phyloP scores from a whole-genome alignment of 495 filamentous ascomycete species.

The Massariosphaeria phaeospora region DNA sequence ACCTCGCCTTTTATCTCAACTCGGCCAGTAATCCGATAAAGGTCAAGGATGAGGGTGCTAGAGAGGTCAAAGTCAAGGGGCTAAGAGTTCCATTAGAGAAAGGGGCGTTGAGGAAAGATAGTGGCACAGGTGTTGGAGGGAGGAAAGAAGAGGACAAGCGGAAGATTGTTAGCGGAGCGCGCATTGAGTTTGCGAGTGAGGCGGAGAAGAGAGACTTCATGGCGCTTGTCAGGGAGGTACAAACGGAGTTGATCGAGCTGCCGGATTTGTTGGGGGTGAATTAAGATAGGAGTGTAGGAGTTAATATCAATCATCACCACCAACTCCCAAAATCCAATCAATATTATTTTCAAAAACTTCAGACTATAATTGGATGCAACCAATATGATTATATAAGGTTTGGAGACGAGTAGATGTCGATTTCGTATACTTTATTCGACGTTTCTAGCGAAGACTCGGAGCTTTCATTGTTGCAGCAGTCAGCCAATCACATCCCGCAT shows the following conservation, averaged over 20 bases:
- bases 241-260: constrained; percentile 32
- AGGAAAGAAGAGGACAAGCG: constrained; percentile 12
- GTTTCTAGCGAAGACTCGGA: too few species aligned
- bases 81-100: constrained; percentile 35
- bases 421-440: too few species aligned
- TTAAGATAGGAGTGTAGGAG: background rate
- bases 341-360: too few species aligned
- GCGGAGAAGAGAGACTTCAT: constrained; percentile 38
- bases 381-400: too few species aligned
- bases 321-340: too few species aligned
- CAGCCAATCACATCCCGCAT: too few species aligned
- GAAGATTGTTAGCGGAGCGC: constrained; percentile 31
- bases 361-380: too few species aligned
- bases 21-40: constrained; percentile 30
- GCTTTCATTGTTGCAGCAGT: too few species aligned
- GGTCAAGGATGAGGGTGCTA: constrained; percentile 36
- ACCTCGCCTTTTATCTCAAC: constrained; percentile 40
- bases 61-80: constrained; percentile 38
- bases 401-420: too few species aligned
- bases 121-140: background rate
- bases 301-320: too few species aligned
- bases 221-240: constrained; percentile 30
- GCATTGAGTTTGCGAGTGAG: constrained; percentile 38
- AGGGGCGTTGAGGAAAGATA: constrained; percentile 14
- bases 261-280: constrained; percentile 34